Percentiles rank a stretch among this genome's conserved stretches.
phyloP scores from a whole-genome alignment of 805 yeast species.

The Zygosaccharomyces gambellarensis region DNA sequence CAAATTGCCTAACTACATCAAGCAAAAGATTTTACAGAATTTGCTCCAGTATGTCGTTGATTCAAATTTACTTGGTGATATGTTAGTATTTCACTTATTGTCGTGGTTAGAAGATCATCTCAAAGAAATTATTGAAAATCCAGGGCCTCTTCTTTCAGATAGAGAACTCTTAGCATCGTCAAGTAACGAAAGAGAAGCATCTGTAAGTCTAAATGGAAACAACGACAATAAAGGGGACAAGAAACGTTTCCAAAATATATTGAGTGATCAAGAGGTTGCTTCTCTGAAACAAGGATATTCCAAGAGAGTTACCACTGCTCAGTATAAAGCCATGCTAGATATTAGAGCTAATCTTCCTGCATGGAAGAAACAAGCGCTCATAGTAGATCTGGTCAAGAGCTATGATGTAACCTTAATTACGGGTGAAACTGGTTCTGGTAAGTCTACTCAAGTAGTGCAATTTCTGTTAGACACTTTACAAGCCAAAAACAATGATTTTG shows the following conservation, averaged over 20 bases:
- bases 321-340: slow-evolving; percentile 39
- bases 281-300: slow-evolving; percentile 36
- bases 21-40: slow-evolving; percentile 48
- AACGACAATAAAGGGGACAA: slow-evolving; percentile 6
- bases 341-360: slow-evolving; percentile 71
- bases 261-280: slow-evolving; percentile 33
- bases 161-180: slow-evolving; percentile 15
- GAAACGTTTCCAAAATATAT: slow-evolving; percentile 11
- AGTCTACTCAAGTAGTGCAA: slow-evolving; percentile 91
- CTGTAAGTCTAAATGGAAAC: not conserved
- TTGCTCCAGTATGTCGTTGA: slow-evolving; percentile 42
- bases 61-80: slow-evolving; percentile 56
- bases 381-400: slow-evolving; percentile 51
- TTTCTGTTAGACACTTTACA: slow-evolving; percentile 70
- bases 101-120: slow-evolving; percentile 76
- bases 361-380: slow-evolving; percentile 58
- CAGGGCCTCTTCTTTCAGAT: slow-evolving; percentile 56
- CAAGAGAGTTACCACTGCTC: slow-evolving; percentile 30
- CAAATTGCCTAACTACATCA: slow-evolving; percentile 66
- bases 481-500: slow-evolving; percentile 41
- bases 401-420: slow-evolving; percentile 74
- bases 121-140: slow-evolving; percentile 55
- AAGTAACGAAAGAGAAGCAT: not conserved
- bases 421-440: slow-evolving; percentile 98
- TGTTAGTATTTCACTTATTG: slow-evolving; percentile 59